A percentile compares a stretch with the other conserved stretches of the same genome.
Evolutionary conservation across 2,329 filamentous ascomycete genomes (phyloP).

Genomic region (Thielaviopsis ethacetica): DNA sequence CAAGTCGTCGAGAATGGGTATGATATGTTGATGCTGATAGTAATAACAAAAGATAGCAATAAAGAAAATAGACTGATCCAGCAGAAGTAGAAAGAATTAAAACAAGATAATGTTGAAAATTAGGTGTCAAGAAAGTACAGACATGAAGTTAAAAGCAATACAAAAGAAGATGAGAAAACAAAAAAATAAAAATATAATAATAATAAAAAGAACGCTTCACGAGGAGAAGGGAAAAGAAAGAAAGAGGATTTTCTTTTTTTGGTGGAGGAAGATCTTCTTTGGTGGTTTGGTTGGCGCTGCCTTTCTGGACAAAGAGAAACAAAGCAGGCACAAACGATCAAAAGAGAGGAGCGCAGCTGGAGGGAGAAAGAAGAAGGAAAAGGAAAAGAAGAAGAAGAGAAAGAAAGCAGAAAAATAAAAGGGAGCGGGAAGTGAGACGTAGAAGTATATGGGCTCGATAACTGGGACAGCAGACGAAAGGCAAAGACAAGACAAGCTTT

Average conservation of each 20-base stretch:
- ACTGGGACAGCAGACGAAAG: constrained; percentile 1
- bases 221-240: constrained; percentile 4
- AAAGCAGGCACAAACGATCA: neutral
- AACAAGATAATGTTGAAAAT: neutral
- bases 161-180: neutral
- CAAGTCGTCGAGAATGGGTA: neutral
- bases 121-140: neutral
- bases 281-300: neutral
- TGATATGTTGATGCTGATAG: neutral
- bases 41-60: constrained; percentile 13
- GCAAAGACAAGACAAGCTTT: constrained; percentile 11
- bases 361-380: neutral
- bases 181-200: neutral
- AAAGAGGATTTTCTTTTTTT: neutral
- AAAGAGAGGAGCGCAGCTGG: neutral
- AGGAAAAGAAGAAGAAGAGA: constrained; percentile 20
- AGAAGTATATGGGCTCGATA: constrained; percentile 18
- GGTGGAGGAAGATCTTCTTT: neutral
- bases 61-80: constrained; percentile 3
- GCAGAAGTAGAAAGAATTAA: constrained; percentile 9
- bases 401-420: constrained; percentile 28
- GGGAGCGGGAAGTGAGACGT: constrained; percentile 25
- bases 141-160: neutral
- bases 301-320: neutral
- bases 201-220: constrained; percentile 3